Evolutionary conservation across 2,329 filamentous ascomycete genomes (phyloP), one percentile per base, ranked within the genome.

Genomic region (Aspergillus sp.): DNA sequence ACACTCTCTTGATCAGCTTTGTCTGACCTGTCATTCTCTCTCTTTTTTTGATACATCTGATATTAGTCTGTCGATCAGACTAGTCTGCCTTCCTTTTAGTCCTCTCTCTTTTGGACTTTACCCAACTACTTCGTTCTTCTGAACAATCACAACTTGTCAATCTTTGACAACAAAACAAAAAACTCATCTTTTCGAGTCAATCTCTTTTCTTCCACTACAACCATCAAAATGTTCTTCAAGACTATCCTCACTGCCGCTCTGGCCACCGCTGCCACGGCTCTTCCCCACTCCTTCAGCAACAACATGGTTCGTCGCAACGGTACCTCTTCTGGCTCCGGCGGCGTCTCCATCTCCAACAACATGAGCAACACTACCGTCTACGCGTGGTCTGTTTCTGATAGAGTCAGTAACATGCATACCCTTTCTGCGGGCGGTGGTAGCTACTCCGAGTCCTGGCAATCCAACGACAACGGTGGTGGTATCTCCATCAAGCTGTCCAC

Each of bases 401-500:
- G 64, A 17, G 72, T 70, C 58, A 72, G 72, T 52, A 58, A 70
- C 56, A 78, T 76, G 74, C 60, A 72, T 49, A 74, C 67, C 59
- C 65, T 79, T 58, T 52, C 62, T 32, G 66, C 72, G 64, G 64
- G 62, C 55, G 76, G 76, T 55, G 74, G 73, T 25, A 68, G 60
- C 64, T 77, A 74, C 70, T 58, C 63, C 4, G 75, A 78, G 63
- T 45, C 64, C 41, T 79, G 72, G 72, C 67, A 67, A 57, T 60
- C 55, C 63, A 77, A 76, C 69, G 61, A 68, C 64, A 73, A 76
- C 63, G 76, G 75, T 48, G 77, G 77, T 48, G 77, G 77, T 63
- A 66, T 78, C 63, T 78, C 76, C 51, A 77, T 79, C 70, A 79
- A 79, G 73, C 67, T 79, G 41, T 68, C 76, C 60, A 70, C 71